Base-by-base conservation (phyloP, 257 asterid genomes). In the Fraxinus americana region DNA sequence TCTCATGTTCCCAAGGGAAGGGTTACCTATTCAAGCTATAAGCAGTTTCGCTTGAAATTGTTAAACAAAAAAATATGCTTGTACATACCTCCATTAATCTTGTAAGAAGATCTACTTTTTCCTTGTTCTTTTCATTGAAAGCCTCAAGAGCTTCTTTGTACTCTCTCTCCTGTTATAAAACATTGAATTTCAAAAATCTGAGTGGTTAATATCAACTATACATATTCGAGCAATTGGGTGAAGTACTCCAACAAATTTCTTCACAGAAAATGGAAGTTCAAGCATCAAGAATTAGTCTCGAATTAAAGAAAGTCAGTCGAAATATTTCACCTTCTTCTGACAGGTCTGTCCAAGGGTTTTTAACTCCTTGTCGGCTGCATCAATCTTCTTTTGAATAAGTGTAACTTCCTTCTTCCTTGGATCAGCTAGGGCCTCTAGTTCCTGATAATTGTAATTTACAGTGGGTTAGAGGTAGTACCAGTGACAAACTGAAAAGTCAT, bases 71-170 rank as follows among this genome's bases (percentile, higher is more conserved):
- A n/a, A 61, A 16, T 27, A 21, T 23, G 67, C 71, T 48, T 39
- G 65, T 78, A 52, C 90, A 85, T 80, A 93, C 99, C 99, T 96
- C 99, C 99, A 88, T 93, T 93, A 96, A 86, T 87, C 93, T 86
- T 76, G 96, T 84, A 82, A 96, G 87, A 11, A 96, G 92, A 83
- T 92, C 96, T 27, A 89, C 98, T 86, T 93, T 96, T 78, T 96
- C 99, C 76, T 85, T 93, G 98, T 96, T 92, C 96, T 92, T 96
- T 1, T 92, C 98, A 71, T 93, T 96, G 92, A 96, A 93, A 17
- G 96, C 91, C 38, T 96, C 99, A 45, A 93, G 97, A 41, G 97
- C 94, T 71, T 96, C 99, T 83, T 93, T 96, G 90, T 93, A 96
- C 81, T 96, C 99, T 82, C 86, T 90, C 86, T 96, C 99, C 99